A percentile compares a stretch with the other conserved stretches of the same genome.
phyloP scores from a whole-genome alignment of 768 basidiomycete genomes.

The Suillus ampliporus region DNA sequence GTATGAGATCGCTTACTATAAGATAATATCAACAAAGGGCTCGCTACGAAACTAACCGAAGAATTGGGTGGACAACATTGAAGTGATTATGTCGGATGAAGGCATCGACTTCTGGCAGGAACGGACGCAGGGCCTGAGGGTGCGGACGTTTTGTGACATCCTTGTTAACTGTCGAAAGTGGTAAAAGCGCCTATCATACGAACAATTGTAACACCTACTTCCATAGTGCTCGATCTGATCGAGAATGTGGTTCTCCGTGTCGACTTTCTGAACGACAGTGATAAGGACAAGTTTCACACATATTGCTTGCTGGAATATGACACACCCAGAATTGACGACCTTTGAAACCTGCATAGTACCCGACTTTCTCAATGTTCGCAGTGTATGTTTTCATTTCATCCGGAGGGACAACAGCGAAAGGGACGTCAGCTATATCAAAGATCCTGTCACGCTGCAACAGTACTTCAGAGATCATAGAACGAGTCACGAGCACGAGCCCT shows the following conservation, averaged over 20 bases:
- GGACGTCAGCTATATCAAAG: constrained; percentile 52
- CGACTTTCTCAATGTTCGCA: constrained; percentile 43
- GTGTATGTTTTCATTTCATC: constrained; percentile 49
- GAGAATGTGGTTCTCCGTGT: constrained; percentile 38
- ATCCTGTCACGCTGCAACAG: constrained; percentile 45
- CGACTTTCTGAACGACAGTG: constrained; percentile 39
- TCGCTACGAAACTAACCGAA: constrained; percentile 33
- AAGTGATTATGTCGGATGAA: constrained; percentile 45
- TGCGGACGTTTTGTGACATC: constrained; percentile 40
- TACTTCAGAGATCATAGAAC: neutral
- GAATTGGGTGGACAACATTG: constrained; percentile 42
- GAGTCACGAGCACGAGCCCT: constrained; percentile 1
- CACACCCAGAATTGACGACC: constrained; percentile 51
- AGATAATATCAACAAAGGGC: neutral
- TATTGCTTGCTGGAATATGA: constrained; percentile 4
- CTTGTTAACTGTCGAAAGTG: constrained; percentile 35
- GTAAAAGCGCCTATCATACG: neutral
- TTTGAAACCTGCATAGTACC: constrained; percentile 55
- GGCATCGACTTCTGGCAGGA: constrained; percentile 40
- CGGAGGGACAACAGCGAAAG: constrained; percentile 44
- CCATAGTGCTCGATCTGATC: constrained; percentile 52
- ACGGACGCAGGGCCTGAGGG: constrained; percentile 43
- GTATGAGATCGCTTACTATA: neutral
- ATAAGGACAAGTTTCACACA: constrained; percentile 11
- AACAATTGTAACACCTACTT: constrained; percentile 30